Base-by-base conservation (phyloP, 345 rosid species). In the Limnanthes douglasii region DNA sequence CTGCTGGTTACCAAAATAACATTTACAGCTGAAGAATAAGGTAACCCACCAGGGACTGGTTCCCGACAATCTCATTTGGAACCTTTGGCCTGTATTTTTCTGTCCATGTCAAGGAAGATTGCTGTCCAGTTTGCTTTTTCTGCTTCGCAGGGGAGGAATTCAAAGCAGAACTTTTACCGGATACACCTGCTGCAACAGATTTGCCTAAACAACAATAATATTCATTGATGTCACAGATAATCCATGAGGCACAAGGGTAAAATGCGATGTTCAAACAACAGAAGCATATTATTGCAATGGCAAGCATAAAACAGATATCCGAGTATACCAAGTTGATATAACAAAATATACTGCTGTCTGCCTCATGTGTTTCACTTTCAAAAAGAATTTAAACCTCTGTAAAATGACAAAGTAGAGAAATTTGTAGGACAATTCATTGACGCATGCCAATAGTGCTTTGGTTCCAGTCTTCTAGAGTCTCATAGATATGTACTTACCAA, bases 61-160 rank as follows among this genome's bases (percentile, higher is more conserved):
- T 90, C 54, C 98, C 98, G 45, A 81, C 56, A 12, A 90, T 74
- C 53, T 90, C 98, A 45, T 56, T 74, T n/a, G 86, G 75, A 57
- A 57, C 56, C 58, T 80, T 84, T 31, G 95, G 95, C 66, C 75
- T 70, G 41, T 90, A 77, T 53, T 84, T 84, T 34, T 80, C 98
- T 26, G 86, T 77, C 98, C 92, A 90, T 40, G 75, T 46, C 74
- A 74, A 57, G 27, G 65, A 60, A 52, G 78, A 46, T 14, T 46
- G 54, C 25, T 37, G 57, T 15, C 23, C 27, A 48, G 50, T 34
- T 53, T 66, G 64, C 36, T 46, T 61, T 57, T 73, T 72, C 38
- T 32, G 63, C 56, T 72, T 69, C 6, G 57, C 57, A 20, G 71
- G 60, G 29, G 51, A 29, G 25, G 62, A 35, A 41, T 31, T 33